Evolutionary conservation across 306 rosid species (phyloP).

Genomic region (Canavalia ensiformis): DNA sequence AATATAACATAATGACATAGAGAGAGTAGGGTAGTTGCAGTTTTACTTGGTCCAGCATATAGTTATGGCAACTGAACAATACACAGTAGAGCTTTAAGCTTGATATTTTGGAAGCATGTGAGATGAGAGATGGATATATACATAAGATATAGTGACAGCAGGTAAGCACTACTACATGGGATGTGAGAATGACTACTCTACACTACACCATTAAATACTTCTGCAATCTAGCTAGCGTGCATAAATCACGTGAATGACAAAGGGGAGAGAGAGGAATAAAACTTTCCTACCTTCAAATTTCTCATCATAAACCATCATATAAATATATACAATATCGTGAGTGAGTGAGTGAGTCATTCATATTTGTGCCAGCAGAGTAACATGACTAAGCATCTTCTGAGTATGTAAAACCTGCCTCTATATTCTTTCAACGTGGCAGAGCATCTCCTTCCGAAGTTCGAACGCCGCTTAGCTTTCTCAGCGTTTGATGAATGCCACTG

Average conservation of each 20-base stretch:
- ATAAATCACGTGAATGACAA: conserved; percentile 4
- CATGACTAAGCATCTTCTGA: conserved; percentile 50
- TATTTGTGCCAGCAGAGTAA: conserved; percentile 56
- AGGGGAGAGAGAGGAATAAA: neutral
- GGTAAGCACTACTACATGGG: neutral
- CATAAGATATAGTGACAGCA: neutral
- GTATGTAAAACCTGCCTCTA: conserved; percentile 56
- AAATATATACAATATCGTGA: neutral
- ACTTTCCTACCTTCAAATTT: neutral
- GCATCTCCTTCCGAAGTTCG: conserved; percentile 45
- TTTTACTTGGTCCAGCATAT: neutral
- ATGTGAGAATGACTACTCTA: conserved; percentile 30
- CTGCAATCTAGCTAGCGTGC: conserved; percentile 22
- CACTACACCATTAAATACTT: conserved; percentile 8
- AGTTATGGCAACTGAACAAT: conserved; percentile 38
- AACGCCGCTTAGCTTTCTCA: conserved; percentile 2
- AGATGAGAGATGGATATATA: neutral
- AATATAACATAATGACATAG: too few relatives aligned
- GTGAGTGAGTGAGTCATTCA: conserved; percentile 15
- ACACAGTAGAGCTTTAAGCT: conserved; percentile 9
- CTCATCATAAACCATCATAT: neutral
- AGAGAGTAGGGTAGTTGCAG: too few relatives aligned
- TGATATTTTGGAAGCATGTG: conserved; percentile 33
- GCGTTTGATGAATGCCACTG: conserved; percentile 6
- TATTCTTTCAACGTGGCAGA: conserved; percentile 32